Base-by-base conservation (phyloP, 2,329 filamentous ascomycete genomes). In the Cyphellophora europaea region DNA sequence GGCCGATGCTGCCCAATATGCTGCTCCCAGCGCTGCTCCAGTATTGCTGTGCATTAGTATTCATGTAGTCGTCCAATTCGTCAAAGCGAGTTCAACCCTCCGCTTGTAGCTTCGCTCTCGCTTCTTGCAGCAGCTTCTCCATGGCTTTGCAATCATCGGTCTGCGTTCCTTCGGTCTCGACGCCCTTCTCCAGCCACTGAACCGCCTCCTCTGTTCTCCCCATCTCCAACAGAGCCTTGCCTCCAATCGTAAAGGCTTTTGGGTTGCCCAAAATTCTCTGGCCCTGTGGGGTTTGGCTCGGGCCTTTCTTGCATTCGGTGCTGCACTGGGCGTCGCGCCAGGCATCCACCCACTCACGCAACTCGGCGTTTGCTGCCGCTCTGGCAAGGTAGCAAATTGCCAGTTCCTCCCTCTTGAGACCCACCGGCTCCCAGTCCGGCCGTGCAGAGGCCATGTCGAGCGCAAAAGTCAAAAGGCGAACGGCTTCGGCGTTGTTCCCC, bases 181-280 rank as follows among this genome's bases (percentile, higher is more conserved):
- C 59, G 0, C 77, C 87, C 53, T 75, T 71, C 46, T 71, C 72
- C 27, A 94, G 71, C 77, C 87, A 93, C 44, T 79, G 77, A 50
- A 69, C 69, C 1, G 88, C 87, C 73, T 96, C 89, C 36, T 83
- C 77, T 52, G 84, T 63, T 41, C 89, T 62, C 1, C 82, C 82
- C 91, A 96, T 96, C 74, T 98, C 91, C 47, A 81, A 62, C 54
- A 96, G 61, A 55, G 86, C 93, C 64, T 77, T 78, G 6, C 84
- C 91, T 42, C 84, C 70, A 42, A 91, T 71, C 80, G 86, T 95
- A 86, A 89, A 96, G 0, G 79, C 88, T 74, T 96, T 96, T 1
- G 84, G 78, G 58, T 98, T 96, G 25, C 82, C 87, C 47, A 78
- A 74, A 5, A 43, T 29, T 19, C 36, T 46, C 34, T 49, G 42